A percentile compares a stretch with the other conserved stretches of the same genome.
phyloP scores from a whole-genome alignment of 192 early-diverging fungal genomes.

The Chytriomyces confervae region DNA sequence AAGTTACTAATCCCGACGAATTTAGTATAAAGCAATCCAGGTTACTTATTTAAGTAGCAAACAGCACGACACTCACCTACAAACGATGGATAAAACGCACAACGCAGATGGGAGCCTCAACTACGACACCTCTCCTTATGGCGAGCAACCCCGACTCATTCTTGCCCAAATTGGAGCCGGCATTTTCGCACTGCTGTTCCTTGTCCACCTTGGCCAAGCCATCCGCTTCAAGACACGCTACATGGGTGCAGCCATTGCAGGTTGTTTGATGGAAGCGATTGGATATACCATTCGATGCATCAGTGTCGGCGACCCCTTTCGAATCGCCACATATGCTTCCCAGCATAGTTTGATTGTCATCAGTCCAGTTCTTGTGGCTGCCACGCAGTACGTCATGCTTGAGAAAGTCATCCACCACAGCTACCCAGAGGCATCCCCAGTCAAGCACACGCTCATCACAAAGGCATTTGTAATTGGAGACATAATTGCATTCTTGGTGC shows the following conservation, averaged over 20 bases:
- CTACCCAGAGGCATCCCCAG: constrained; percentile 22
- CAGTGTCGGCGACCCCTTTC: constrained; percentile 2
- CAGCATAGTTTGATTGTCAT: constrained; percentile 35
- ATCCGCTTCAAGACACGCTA: constrained; percentile 15
- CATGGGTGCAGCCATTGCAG: constrained; percentile 8
- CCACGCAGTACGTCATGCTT: constrained; percentile 36
- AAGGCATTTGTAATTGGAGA: constrained; percentile 39
- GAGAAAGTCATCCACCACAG: constrained; percentile 18
- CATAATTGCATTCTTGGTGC: constrained; percentile 32
- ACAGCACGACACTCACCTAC: too few relatives aligned
- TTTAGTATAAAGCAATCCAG: too few relatives aligned
- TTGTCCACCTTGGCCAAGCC: not conserved
- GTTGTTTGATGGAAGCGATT: not conserved
- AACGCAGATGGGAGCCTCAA: too few relatives aligned
- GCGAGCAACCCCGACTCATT: too few relatives aligned
- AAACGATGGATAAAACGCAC: too few relatives aligned
- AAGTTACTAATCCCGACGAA: too few relatives aligned
- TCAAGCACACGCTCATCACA: constrained; percentile 22
- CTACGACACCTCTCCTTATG: too few relatives aligned
- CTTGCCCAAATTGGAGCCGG: too few relatives aligned
- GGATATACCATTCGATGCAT: not conserved
- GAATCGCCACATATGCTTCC: constrained; percentile 20
- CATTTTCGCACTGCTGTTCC: too few relatives aligned
- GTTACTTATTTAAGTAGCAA: too few relatives aligned
- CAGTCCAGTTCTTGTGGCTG: constrained; percentile 38